Conservation (phyloP, 805 yeast species). For the Hanseniaspora hatyaiensis region DNA sequence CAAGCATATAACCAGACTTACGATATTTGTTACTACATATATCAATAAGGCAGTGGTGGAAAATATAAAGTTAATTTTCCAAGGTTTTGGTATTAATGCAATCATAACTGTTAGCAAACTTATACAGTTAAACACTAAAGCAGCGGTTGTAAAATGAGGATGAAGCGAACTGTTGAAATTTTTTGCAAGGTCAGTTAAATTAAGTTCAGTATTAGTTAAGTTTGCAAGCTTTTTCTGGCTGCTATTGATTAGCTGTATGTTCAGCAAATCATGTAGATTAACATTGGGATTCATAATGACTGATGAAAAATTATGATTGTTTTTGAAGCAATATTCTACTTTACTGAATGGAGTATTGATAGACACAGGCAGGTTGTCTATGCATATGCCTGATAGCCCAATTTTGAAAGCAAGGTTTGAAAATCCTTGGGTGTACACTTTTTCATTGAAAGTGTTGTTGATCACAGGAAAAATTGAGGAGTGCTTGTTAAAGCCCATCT, state of each 20-base stretch:
- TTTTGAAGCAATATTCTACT: conserved; percentile 24
- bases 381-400: conserved; percentile 49
- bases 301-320: conserved; percentile 19
- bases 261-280: conserved; percentile 23
- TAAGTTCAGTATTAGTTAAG: conserved; percentile 18
- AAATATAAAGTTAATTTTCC: background rate
- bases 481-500: conserved; percentile 37
- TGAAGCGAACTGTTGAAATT: background rate
- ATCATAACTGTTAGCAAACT: background rate
- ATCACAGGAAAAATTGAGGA: conserved; percentile 36
- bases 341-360: conserved; percentile 17
- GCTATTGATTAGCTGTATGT: conserved; percentile 22
- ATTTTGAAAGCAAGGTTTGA: conserved; percentile 37
- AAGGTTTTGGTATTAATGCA: conserved; percentile 1
- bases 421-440: conserved; percentile 22
- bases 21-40: background rate
- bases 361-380: conserved; percentile 28
- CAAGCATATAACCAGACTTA: background rate
- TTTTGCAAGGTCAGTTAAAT: conserved; percentile 34
- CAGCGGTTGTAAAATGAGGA: conserved; percentile 6
- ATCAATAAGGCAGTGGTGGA: conserved; percentile 3
- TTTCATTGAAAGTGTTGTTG: conserved; percentile 29
- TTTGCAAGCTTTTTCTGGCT: conserved; percentile 19
- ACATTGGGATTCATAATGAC: conserved; percentile 17
- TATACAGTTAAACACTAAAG: background rate